Evolutionary conservation across 176 grass and related monocot species (phyloP), one percentile per base, ranked within the genome.

Genomic region (Triticum urartu): DNA sequence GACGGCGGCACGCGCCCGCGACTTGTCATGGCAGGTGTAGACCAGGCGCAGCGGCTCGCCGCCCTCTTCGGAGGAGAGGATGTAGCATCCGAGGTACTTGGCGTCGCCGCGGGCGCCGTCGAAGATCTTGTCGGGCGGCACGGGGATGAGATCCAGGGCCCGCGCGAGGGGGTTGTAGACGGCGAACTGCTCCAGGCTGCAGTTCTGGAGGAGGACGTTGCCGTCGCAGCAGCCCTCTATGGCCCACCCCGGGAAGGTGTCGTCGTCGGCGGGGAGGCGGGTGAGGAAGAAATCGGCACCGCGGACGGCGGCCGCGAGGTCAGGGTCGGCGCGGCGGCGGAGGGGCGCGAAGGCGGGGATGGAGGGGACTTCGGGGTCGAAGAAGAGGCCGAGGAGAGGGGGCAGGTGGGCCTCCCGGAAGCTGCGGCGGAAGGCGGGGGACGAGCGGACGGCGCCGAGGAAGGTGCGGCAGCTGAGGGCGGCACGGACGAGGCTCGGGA

Each of bases 261-360:
- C 39, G 21, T 73, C 70, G 11, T 45, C 70, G 70, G 22, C 39
- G 70, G 70, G 70, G 70, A 45, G 1, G 70, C 70, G 39, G 21
- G 70, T 73, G 39, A 73, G 70, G n/a, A 73, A 73, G 39, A 73
- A 73, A 13, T 73, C 39, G 70, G 70, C 70, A 39, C 70, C 70
- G n/a, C 70, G 70, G 70, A 45, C 70, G 70, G 13, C 70, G 39
- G 70, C 70, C 22, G 70, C 70, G 70, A 25, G 38, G 70, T 73
- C 70, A 0, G 70, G 70, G 39, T 73, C 39, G 70, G 70, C 25
- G 70, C 21, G 38, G 39, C 70, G 70, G 39, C 39, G 70, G 70
- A 45, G 11, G n/a, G 70, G 70, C 0, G 39, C 39, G 39, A 73
- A 45, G 70, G 70, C 1, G 12, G 70, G 70, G 39, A 45, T 73